Percentiles rank a stretch among this genome's conserved stretches.
These are phyloP conservation scores for Anacardium occidentale DNA, from an alignment of 345 rosid species.

Conservation along the genomic window DNA sequence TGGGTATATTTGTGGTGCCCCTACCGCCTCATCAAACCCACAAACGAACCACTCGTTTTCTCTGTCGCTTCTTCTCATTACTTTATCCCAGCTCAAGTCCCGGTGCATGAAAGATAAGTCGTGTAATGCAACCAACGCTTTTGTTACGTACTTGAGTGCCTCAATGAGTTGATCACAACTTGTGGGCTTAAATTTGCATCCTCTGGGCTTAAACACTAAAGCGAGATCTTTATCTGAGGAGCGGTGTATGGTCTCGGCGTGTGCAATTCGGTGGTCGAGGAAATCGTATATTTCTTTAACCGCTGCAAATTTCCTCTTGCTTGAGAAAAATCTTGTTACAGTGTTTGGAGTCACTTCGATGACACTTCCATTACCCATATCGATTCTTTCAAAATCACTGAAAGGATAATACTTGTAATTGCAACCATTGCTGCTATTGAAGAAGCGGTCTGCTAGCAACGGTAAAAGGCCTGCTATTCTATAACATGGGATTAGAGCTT, in stretches of 20 bases:
- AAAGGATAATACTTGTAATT: constrained; percentile 36
- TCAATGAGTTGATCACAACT: constrained; percentile 73
- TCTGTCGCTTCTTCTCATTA: constrained; percentile 48
- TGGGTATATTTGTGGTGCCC: constrained; percentile 80
- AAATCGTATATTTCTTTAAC: constrained; percentile 79
- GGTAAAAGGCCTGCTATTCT: constrained; percentile 74
- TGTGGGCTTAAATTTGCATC: constrained; percentile 54
- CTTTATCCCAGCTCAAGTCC: constrained; percentile 86
- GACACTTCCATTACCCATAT: constrained; percentile 41
- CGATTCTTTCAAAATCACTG: constrained; percentile 75
- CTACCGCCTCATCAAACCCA: constrained; percentile 80
- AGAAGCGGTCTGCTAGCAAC: constrained; percentile 67
- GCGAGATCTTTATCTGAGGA: constrained; percentile 58
- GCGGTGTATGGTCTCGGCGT: constrained; percentile 55
- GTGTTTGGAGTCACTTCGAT: constrained; percentile 77
- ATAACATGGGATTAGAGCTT: constrained; percentile 80
- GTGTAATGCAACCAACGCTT: constrained; percentile 82
- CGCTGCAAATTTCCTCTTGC: constrained; percentile 59
- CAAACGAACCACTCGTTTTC: constrained; percentile 78
- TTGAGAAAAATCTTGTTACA: constrained; percentile 52
- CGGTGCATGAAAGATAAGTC: constrained; percentile 96
- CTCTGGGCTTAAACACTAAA: constrained; percentile 78
- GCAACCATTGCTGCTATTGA: constrained; percentile 28
- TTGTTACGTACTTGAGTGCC: constrained; percentile 80
- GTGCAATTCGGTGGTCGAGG: constrained; percentile 79